phyloP scores from a whole-genome alignment of 805 yeast genomes.

The Candida hispaniensis region DNA sequence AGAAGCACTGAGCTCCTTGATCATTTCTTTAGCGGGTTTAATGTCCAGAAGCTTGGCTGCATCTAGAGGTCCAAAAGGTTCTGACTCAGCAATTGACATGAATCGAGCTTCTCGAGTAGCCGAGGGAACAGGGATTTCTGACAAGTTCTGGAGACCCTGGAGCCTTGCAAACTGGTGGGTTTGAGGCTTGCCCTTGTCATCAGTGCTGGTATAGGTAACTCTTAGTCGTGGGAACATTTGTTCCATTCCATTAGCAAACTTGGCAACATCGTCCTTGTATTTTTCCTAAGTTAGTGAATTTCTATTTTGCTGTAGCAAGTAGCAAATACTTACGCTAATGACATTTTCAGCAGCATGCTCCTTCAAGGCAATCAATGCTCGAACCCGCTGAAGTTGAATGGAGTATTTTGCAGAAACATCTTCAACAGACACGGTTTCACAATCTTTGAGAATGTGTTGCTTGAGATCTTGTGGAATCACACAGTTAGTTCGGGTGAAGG shows the following conservation, averaged over 20 bases:
- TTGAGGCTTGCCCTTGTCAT: constrained; percentile 19
- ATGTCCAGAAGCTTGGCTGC: constrained; percentile 77
- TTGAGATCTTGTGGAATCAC: constrained; percentile 51
- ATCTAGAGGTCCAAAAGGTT: constrained; percentile 91
- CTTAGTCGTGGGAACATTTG: constrained; percentile 62
- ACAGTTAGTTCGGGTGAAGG: constrained; percentile 55
- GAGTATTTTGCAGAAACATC: constrained; percentile 71
- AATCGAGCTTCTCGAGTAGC: constrained; percentile 74
- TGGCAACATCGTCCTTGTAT: constrained; percentile 21
- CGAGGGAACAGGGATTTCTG: constrained; percentile 88
- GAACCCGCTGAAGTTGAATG: constrained; percentile 73
- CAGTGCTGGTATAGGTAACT: constrained; percentile 12
- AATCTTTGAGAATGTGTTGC: constrained; percentile 46
- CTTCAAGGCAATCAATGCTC: constrained; percentile 68
- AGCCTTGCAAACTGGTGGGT: constrained; percentile 35
- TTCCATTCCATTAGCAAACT: constrained; percentile 53
- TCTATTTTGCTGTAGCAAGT: not conserved
- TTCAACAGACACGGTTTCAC: constrained; percentile 47
- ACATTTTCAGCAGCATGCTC: no score
- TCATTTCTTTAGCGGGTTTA: constrained; percentile 77
- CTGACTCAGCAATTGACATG: constrained; percentile 83
- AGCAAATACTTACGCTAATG: no score
- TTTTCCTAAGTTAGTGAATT: constrained; percentile 6
- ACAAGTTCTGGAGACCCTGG: constrained; percentile 43
- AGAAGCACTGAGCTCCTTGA: constrained; percentile 46